Conservation (phyloP, 2,329 filamentous ascomycete species). For the Colletotrichum sp. region DNA sequence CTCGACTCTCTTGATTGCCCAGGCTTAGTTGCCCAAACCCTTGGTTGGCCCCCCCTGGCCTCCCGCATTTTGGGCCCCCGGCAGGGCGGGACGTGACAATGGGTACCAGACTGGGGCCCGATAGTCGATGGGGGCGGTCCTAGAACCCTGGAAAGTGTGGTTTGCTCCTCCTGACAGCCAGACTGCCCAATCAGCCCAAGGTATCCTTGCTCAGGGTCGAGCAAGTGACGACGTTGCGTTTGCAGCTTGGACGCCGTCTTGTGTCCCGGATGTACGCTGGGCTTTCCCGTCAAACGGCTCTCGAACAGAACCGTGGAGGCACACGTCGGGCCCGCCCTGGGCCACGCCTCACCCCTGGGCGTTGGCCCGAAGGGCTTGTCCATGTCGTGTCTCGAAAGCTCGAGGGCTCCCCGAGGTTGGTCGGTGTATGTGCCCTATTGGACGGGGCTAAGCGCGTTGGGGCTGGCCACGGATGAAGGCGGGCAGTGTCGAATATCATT, state of each 20-base stretch:
- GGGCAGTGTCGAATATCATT: slow-evolving; percentile 18
- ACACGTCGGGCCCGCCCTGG: background rate
- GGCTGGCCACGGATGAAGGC: slow-evolving; percentile 15
- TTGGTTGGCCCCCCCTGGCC: background rate
- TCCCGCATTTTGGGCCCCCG: slow-evolving; percentile 14
- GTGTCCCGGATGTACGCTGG: background rate
- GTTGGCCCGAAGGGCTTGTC: background rate
- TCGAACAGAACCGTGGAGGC: background rate
- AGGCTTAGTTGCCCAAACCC: slow-evolving; percentile 1
- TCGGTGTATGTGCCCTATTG: slow-evolving; percentile 16
- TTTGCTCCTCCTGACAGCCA: background rate
- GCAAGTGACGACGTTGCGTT: slow-evolving; percentile 8
- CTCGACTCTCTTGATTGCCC: background rate
- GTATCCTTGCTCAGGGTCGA: background rate
- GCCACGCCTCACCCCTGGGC: slow-evolving; percentile 9
- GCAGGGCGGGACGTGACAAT: slow-evolving; percentile 3
- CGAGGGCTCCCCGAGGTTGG: background rate
- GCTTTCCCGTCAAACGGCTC: slow-evolving; percentile 7
- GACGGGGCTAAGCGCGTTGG: slow-evolving; percentile 16
- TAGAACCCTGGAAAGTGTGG: slow-evolving; percentile 1
- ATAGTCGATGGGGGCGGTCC: background rate
- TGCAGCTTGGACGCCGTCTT: background rate
- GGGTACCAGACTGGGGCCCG: background rate
- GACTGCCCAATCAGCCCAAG: slow-evolving; percentile 2
- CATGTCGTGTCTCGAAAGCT: slow-evolving; percentile 2